phyloP scores from a whole-genome alignment of 225 moss, liverwort and hornwort genomes.

The Sphagnum tenellum region DNA sequence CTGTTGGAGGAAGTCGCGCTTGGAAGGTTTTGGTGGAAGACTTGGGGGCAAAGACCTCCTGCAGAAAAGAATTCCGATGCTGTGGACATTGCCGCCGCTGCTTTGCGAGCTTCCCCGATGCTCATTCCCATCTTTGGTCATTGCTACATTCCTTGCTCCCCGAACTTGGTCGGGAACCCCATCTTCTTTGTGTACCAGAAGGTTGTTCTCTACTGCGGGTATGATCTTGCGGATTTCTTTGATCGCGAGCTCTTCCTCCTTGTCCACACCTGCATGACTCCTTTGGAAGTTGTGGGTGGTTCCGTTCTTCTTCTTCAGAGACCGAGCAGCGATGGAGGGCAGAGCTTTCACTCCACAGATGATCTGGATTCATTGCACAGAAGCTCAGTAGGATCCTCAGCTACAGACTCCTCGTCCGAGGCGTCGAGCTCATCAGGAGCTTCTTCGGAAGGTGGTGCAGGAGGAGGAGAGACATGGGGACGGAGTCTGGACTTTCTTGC shows the following conservation, averaged over 20 bases:
- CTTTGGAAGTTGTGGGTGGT: slow-evolving; percentile 42
- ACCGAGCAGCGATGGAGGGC: slow-evolving; percentile 31
- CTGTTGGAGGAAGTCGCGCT: slow-evolving; percentile 77
- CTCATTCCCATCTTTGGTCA: slow-evolving; percentile 82
- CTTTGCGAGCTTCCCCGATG: slow-evolving; percentile 57
- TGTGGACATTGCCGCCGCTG: slow-evolving; percentile 42
- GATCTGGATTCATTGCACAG: slow-evolving; percentile 36
- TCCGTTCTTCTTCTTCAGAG: slow-evolving; percentile 43
- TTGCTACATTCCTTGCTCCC: slow-evolving; percentile 78
- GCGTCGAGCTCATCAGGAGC: slow-evolving; percentile 29
- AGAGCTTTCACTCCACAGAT: slow-evolving; percentile 6
- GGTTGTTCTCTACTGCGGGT: slow-evolving; percentile 66
- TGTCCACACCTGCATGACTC: slow-evolving; percentile 26
- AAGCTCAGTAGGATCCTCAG: slow-evolving; percentile 25
- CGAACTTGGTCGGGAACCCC: slow-evolving; percentile 81
- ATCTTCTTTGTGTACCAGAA: slow-evolving; percentile 78
- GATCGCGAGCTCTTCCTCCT: slow-evolving; percentile 68
- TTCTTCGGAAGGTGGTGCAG: slow-evolving; percentile 9
- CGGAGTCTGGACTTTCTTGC: slow-evolving; percentile 73
- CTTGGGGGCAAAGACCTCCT: slow-evolving; percentile 79
- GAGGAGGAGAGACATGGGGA: slow-evolving; percentile 77
- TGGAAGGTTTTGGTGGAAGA: slow-evolving; percentile 80
- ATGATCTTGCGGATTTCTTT: slow-evolving; percentile 87
- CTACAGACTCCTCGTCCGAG: slow-evolving; percentile 30
- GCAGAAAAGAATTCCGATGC: slow-evolving; percentile 41